Conservation (phyloP, 768 basidiomycete species). For the Trametes cubensis region DNA sequence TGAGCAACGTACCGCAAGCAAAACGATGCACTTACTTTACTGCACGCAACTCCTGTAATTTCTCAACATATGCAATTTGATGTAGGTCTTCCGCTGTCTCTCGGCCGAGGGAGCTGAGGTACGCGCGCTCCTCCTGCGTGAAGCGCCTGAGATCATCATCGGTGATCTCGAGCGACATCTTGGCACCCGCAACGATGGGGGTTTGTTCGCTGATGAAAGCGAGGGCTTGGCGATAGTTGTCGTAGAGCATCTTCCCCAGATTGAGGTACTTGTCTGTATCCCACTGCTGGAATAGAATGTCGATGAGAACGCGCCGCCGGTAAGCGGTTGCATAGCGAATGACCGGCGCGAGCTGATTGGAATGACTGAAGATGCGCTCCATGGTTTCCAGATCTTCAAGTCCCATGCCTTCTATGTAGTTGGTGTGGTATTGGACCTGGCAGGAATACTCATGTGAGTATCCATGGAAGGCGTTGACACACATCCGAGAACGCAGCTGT, state of each 20-base stretch:
- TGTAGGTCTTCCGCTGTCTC: no score
- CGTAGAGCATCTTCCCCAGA: slow-evolving; percentile 29
- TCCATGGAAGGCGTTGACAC: slow-evolving; percentile 38
- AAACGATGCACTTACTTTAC: slow-evolving; percentile 20
- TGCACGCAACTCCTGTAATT: slow-evolving; percentile 28
- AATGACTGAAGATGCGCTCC: slow-evolving; percentile 25
- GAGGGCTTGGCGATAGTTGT: slow-evolving; percentile 38
- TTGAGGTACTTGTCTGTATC: slow-evolving; percentile 40
- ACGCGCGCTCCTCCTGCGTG: slow-evolving; percentile 29
- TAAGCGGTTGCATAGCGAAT: slow-evolving; percentile 34
- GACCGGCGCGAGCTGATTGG: slow-evolving; percentile 29
- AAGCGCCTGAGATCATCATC: slow-evolving; percentile 29
- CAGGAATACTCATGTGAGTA: slow-evolving; percentile 40
- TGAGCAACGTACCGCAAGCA: no score
- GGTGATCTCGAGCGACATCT: slow-evolving; percentile 16
- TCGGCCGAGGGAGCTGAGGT: no score
- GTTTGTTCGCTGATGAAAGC: no score
- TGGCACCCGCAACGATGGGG: no score
- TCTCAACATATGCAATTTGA: slow-evolving; percentile 37
- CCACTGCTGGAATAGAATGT: slow-evolving; percentile 38
- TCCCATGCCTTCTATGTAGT: slow-evolving; percentile 34
- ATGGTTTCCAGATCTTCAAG: slow-evolving; percentile 36
- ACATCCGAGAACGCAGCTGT: no score
- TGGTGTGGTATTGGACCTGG: slow-evolving; percentile 38
- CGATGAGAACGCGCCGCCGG: slow-evolving; percentile 34